phyloP scores from a whole-genome alignment of 2,329 filamentous ascomycete genomes.

The Didymella pinodella region DNA sequence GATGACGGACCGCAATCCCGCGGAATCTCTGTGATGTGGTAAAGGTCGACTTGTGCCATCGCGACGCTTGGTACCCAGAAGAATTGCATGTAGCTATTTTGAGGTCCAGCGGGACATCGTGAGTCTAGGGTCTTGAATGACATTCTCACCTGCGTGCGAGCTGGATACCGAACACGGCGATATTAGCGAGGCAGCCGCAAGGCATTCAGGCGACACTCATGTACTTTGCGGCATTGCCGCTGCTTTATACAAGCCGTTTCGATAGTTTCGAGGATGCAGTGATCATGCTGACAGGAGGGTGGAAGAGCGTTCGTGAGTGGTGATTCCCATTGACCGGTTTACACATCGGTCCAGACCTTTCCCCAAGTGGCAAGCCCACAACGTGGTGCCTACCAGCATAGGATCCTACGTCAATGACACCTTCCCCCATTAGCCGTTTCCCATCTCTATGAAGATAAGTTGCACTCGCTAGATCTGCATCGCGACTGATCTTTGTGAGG shows the following conservation, averaged over 20 bases:
- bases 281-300: slow-evolving; percentile 17
- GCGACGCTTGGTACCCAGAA: slow-evolving; percentile 1
- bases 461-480: slow-evolving; percentile 9
- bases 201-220: slow-evolving; percentile 1
- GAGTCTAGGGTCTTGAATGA: neutral
- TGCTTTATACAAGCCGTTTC: slow-evolving; percentile 9
- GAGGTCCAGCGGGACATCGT: neutral
- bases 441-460: slow-evolving; percentile 10
- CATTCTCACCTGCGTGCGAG: neutral
- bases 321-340: slow-evolving; percentile 14
- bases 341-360: neutral
- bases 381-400: slow-evolving; percentile 10
- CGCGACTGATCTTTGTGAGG: slow-evolving; percentile 7
- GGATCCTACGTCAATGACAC: slow-evolving; percentile 2
- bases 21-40: neutral
- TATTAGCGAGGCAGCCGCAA: neutral
- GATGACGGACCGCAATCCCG: slow-evolving; percentile 1
- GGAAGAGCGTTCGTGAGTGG: slow-evolving; percentile 9
- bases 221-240: slow-evolving; percentile 3
- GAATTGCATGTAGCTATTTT: slow-evolving; percentile 11
- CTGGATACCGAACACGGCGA: neutral
- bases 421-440: slow-evolving; percentile 5
- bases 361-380: slow-evolving; percentile 8
- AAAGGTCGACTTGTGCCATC: slow-evolving; percentile 2
- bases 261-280: slow-evolving; percentile 16